Percentiles rank a stretch among this genome's conserved stretches.
These are phyloP conservation scores for Alternaria gaisen DNA, from an alignment of 2,329 filamentous ascomycete genomes.

Conservation along the genomic window DNA sequence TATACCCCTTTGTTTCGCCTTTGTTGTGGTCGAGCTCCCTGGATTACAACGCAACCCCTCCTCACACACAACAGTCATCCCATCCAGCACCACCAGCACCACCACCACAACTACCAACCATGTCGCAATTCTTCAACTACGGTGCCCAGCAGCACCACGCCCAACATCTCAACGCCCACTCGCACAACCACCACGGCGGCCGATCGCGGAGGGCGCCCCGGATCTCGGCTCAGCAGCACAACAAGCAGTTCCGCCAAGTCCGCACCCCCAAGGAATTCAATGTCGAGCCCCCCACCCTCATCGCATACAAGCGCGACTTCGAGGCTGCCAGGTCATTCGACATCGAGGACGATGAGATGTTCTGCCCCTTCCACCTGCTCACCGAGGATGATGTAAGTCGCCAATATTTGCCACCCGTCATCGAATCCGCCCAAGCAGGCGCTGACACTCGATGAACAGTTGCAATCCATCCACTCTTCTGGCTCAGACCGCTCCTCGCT, in stretches of 20 bases:
- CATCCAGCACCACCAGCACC: slow-evolving; percentile 26
- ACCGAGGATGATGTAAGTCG: slow-evolving; percentile 86
- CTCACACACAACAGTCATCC: slow-evolving; percentile 28
- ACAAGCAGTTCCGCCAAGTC: slow-evolving; percentile 86
- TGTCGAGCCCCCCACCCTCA: slow-evolving; percentile 77
- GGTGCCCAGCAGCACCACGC: slow-evolving; percentile 55
- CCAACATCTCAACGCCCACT: slow-evolving; percentile 61
- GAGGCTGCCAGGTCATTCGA: slow-evolving; percentile 94
- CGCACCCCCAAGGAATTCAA: slow-evolving; percentile 83
- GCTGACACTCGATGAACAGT: slow-evolving; percentile 62
- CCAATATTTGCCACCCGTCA: slow-evolving; percentile 37
- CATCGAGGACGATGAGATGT: slow-evolving; percentile 93
- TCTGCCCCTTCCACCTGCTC: slow-evolving; percentile 85
- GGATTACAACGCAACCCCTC: slow-evolving; percentile 27
- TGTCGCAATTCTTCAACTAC: slow-evolving; percentile 61
- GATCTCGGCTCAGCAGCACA: slow-evolving; percentile 81
- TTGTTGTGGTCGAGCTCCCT: slow-evolving; percentile 35
- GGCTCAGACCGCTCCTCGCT: slow-evolving; percentile 92
- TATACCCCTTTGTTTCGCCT: slow-evolving; percentile 34
- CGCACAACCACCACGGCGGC: slow-evolving; percentile 82
- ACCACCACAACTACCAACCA: slow-evolving; percentile 38
- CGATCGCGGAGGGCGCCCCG: slow-evolving; percentile 86
- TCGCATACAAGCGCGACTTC: slow-evolving; percentile 84
- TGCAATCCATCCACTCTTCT: slow-evolving; percentile 89
- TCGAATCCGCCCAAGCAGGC: slow-evolving; percentile 29